phyloP scores from a whole-genome alignment of 768 basidiomycete species.

The Guyanaporus albipodus region DNA sequence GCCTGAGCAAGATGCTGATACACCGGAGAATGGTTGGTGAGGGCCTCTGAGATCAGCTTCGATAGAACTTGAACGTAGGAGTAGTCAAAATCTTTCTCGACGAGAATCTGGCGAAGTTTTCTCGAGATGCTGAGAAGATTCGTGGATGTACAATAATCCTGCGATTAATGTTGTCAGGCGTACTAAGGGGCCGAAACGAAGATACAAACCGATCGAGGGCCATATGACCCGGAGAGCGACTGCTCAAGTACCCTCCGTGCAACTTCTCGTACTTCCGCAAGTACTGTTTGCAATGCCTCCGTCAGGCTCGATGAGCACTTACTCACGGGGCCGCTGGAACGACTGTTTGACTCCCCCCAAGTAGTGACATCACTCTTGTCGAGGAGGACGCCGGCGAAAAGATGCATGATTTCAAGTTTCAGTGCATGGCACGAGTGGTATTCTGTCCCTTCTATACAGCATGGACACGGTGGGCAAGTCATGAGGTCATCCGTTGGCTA shows the following conservation, averaged over 20 bases:
- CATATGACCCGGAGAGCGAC: slow-evolving; percentile 12
- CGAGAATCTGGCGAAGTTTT: slow-evolving; percentile 43
- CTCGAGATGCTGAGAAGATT: slow-evolving; percentile 37
- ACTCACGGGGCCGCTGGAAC: background rate
- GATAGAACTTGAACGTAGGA: slow-evolving; percentile 61
- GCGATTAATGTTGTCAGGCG: slow-evolving; percentile 15
- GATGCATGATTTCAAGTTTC: slow-evolving; percentile 41
- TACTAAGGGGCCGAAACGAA: background rate
- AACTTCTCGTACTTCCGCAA: slow-evolving; percentile 18
- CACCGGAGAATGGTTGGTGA: slow-evolving; percentile 33
- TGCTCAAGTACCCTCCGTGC: slow-evolving; percentile 19
- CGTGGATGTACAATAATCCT: slow-evolving; percentile 32
- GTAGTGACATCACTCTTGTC: slow-evolving; percentile 27
- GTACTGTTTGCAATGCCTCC: slow-evolving; percentile 21
- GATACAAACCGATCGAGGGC: slow-evolving; percentile 24
- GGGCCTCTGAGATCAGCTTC: slow-evolving; percentile 44
- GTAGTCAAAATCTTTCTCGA: slow-evolving; percentile 50
- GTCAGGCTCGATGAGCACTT: slow-evolving; percentile 10
- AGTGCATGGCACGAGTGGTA: slow-evolving; percentile 28
- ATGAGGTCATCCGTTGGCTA: slow-evolving; percentile 53
- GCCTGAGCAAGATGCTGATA: slow-evolving; percentile 34
- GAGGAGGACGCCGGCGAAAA: slow-evolving; percentile 40
- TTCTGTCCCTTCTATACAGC: slow-evolving; percentile 23
- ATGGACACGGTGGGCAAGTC: slow-evolving; percentile 35
- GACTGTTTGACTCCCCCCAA: slow-evolving; percentile 1